Evolutionary conservation across 2,329 filamentous ascomycete species (phyloP), one percentile per base, ranked within the genome.

Genomic region (Xylariaceae sp.): DNA sequence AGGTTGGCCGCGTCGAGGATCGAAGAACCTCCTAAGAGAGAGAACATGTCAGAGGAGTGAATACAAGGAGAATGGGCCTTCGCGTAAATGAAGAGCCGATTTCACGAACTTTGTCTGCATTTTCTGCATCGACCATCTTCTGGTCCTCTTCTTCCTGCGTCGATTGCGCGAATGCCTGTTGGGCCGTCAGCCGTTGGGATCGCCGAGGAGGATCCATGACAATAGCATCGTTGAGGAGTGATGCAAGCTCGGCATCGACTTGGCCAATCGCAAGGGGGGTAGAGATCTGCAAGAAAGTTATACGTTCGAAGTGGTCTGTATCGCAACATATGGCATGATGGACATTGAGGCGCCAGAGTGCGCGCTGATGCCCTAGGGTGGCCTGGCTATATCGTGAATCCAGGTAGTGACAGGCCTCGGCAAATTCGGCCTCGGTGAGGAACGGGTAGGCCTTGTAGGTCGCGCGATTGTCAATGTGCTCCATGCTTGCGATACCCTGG

Each of bases 371-470:
- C 2, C 83, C 86, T 2, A 86, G 75, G 39, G 75, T 84, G 56
- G 81, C 84, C 69, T 78, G 81, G 59, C 81, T 78, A 71, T 87
- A 88, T 62, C 72, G 78, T 44, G 79, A 76, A 63, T 87, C 84
- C 18, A 88, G 77, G 57, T 82, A 76, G 66, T 87, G 82, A 71
- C 88, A 90, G 57, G 80, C 82, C 68, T 84, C 80, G 56, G 82
- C 74, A 64, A 90, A 90, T 69, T 90, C 87, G 47, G 83, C 79
- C 9, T 74, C 68, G 9, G 74, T 81, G 34, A 90, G 78, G 60
- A 81, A 82, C 5, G 88, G 88, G 69, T 87, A 90, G 54, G 78
- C 74, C 59, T 72, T 66, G 67, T 83, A 80, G 10, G 75, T 76
- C 11, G 72, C 70, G 15, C 71, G 67, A 55, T 70, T 63, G 52